A percentile compares a stretch with the other conserved stretches of the same genome.
These are phyloP conservation scores for Blastobotrys persicus DNA, from an alignment of 1,139 yeast genomes.

Conservation along the genomic window DNA sequence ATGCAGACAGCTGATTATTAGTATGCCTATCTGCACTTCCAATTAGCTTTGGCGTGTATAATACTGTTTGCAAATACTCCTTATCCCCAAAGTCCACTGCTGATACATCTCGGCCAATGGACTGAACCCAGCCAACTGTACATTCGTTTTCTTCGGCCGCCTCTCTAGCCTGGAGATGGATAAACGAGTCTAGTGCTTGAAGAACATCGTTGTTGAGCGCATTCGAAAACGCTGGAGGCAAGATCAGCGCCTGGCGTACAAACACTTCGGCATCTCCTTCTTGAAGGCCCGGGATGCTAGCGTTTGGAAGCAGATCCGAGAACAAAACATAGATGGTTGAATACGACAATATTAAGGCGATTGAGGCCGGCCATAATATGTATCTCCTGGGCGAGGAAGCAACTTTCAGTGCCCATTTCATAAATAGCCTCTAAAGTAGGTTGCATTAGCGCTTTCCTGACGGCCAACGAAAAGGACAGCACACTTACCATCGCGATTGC, in stretches of 20 bases:
- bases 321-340: conserved; percentile 44
- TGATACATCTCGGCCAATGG: neutral
- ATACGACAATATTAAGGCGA: conserved; percentile 53
- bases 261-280: conserved; percentile 23
- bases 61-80: conserved; percentile 1
- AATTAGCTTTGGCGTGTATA: conserved; percentile 5
- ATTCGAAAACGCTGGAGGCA: conserved; percentile 28
- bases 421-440: conserved; percentile 17
- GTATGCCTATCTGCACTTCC: neutral
- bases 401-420: conserved; percentile 33
- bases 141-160: neutral
- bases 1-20: neutral
- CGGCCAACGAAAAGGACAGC: no score
- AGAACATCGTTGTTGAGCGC: conserved; percentile 23
- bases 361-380: conserved; percentile 51
- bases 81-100: conserved; percentile 2
- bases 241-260: conserved; percentile 38
- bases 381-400: conserved; percentile 43
- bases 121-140: conserved; percentile 2
- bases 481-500: neutral
- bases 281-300: conserved; percentile 11
- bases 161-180: conserved; percentile 5
- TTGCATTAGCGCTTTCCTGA: neutral
- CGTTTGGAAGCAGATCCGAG: conserved; percentile 21
- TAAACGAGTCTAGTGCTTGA: conserved; percentile 15